Evolutionary conservation across 352 stramenopile species (phyloP).

Genomic region (Phytophthora citricola): DNA sequence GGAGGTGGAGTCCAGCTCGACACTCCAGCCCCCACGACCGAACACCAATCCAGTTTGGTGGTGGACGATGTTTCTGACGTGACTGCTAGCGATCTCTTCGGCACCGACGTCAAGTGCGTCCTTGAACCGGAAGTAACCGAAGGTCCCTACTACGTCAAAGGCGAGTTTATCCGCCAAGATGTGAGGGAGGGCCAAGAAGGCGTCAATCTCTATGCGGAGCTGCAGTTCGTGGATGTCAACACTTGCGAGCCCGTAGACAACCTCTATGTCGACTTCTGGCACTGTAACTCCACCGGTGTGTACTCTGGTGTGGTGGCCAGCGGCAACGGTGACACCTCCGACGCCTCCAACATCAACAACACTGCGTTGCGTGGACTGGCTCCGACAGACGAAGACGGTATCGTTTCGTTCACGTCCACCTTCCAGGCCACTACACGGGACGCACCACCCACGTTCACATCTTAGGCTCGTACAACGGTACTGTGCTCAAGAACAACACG

Average conservation of each 20-base stretch:
- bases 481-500: slow-evolving; percentile 35
- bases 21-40: slow-evolving; percentile 19
- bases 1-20: slow-evolving; percentile 14
- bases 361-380: slow-evolving; percentile 32
- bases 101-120: slow-evolving; percentile 27
- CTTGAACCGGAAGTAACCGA: slow-evolving; percentile 34
- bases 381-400: slow-evolving; percentile 22
- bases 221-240: slow-evolving; percentile 38
- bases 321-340: slow-evolving; percentile 30
- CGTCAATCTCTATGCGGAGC: slow-evolving; percentile 28
- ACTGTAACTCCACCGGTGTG: slow-evolving; percentile 36
- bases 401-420: slow-evolving; percentile 28
- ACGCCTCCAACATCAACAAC: slow-evolving; percentile 37
- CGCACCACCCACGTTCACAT: slow-evolving; percentile 39
- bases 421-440: slow-evolving; percentile 34
- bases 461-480: slow-evolving; percentile 35
- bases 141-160: slow-evolving; percentile 35
- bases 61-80: slow-evolving; percentile 21
- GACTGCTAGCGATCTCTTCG: slow-evolving; percentile 18
- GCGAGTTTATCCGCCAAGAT: slow-evolving; percentile 28
- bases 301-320: slow-evolving; percentile 34
- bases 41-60: slow-evolving; percentile 23
- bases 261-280: slow-evolving; percentile 37
- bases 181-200: slow-evolving; percentile 26
- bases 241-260: slow-evolving; percentile 31